Conservation (phyloP, 768 basidiomycete species). For the Lepiota subincarnata region DNA sequence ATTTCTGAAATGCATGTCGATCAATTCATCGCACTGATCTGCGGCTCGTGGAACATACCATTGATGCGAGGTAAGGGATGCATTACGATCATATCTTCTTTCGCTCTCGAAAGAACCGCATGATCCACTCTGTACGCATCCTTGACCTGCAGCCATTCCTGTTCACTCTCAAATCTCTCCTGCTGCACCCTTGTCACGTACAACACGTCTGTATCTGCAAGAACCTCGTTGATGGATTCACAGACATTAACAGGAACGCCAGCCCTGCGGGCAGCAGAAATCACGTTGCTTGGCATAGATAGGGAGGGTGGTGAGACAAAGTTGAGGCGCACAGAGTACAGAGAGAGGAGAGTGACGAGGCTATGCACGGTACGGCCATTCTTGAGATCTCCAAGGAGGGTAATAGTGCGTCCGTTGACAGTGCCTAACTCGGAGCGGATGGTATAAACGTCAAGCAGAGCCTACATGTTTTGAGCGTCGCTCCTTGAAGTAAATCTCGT, state of each 20-base stretch:
- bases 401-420: slow-evolving; percentile 93
- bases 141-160: slow-evolving; percentile 88
- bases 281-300: slow-evolving; percentile 85
- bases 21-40: background rate
- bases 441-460: slow-evolving; percentile 85
- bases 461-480: slow-evolving; percentile 36
- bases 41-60: slow-evolving; percentile 40
- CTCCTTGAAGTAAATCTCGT: background rate
- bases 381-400: slow-evolving; percentile 92
- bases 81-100: slow-evolving; percentile 98
- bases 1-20: slow-evolving; percentile 63
- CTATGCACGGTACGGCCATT: slow-evolving; percentile 98
- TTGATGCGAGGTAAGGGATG: slow-evolving; percentile 96
- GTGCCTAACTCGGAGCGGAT: slow-evolving; percentile 98
- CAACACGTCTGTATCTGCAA: slow-evolving; percentile 90
- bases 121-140: slow-evolving; percentile 93
- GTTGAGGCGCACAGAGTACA: slow-evolving; percentile 93
- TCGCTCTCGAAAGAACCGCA: slow-evolving; percentile 86
- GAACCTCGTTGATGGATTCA: slow-evolving; percentile 87
- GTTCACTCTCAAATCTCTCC: slow-evolving; percentile 80
- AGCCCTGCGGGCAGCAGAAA: slow-evolving; percentile 78
- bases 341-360: slow-evolving; percentile 84
- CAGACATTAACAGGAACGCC: slow-evolving; percentile 76
- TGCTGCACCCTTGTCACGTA: slow-evolving; percentile 97
- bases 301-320: slow-evolving; percentile 88